Conservation (phyloP, 257 asterid species). For the Solanum gracilifrons region DNA sequence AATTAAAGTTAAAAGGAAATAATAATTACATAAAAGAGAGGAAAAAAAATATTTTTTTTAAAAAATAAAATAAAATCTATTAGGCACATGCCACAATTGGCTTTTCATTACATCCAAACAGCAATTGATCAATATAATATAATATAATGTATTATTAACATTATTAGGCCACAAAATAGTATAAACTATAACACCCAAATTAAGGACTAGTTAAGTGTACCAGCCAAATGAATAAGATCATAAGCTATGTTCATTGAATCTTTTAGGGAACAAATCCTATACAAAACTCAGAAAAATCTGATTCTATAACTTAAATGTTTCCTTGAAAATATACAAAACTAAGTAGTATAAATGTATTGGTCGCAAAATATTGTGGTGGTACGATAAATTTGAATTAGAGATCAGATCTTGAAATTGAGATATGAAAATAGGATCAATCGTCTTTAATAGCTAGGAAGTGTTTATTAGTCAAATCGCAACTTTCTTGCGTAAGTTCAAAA, state of each 20-base stretch:
- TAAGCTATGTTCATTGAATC: slow-evolving; percentile 10
- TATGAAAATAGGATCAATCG: background rate
- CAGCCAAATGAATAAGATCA: background rate
- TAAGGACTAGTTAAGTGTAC: background rate
- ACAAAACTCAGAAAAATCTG: background rate
- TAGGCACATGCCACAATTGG: slow-evolving; percentile 17
- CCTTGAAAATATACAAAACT: background rate
- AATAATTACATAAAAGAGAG: background rate
- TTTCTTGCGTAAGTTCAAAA: background rate
- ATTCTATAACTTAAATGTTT: background rate
- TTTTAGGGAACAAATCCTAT: background rate
- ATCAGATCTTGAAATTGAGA: background rate
- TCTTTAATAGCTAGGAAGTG: background rate
- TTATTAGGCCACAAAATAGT: background rate
- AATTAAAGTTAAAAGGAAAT: background rate
- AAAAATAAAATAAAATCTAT: background rate
- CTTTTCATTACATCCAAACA: slow-evolving; percentile 3
- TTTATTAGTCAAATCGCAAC: background rate
- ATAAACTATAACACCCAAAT: background rate
- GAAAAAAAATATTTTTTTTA: background rate
- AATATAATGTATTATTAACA: background rate
- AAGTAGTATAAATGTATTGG: background rate
- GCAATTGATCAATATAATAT: background rate
- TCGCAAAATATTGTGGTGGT: background rate
- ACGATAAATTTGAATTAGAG: background rate